A percentile compares a stretch with the other conserved stretches of the same genome.
Conservation (phyloP, 2,329 filamentous ascomycete genomes). For the Penicillium sp. region DNA sequence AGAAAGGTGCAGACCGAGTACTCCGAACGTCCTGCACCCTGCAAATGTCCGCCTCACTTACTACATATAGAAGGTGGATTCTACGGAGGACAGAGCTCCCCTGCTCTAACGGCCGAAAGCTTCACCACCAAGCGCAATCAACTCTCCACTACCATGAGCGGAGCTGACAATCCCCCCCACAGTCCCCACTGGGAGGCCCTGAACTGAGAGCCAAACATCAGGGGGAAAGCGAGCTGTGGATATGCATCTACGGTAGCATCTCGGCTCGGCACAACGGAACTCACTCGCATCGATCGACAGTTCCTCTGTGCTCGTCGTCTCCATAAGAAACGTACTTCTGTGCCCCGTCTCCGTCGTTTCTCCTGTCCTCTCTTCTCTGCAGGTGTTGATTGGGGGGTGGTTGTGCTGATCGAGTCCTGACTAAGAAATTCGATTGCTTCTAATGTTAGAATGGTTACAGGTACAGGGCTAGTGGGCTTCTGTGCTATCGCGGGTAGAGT, state of each 20-base stretch:
- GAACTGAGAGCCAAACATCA: not conserved
- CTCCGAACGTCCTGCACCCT: not conserved
- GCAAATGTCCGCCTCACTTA: not conserved
- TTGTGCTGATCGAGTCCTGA: not conserved
- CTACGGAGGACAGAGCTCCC: not conserved
- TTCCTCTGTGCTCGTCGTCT: not conserved
- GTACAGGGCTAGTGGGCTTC: not conserved
- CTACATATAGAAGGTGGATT: no score
- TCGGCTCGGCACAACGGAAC: no score
- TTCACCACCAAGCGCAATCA: not conserved
- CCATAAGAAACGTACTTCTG: not conserved
- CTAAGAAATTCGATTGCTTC: not conserved
- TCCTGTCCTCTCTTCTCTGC: no score
- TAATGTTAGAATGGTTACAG: not conserved
- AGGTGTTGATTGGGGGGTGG: not conserved
- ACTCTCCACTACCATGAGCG: not conserved
- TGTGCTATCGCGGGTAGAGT: not conserved
- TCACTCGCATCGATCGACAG: not conserved
- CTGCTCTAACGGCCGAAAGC: not conserved
- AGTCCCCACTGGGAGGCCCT: not conserved
- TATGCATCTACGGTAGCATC: not conserved
- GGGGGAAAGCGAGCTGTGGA: not conserved
- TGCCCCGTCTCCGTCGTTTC: not conserved
- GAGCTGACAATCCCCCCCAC: not conserved
- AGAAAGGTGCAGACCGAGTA: not conserved